Evolutionary conservation across 2,329 filamentous ascomycete species (phyloP).

Genomic region (Chalara sp.): DNA sequence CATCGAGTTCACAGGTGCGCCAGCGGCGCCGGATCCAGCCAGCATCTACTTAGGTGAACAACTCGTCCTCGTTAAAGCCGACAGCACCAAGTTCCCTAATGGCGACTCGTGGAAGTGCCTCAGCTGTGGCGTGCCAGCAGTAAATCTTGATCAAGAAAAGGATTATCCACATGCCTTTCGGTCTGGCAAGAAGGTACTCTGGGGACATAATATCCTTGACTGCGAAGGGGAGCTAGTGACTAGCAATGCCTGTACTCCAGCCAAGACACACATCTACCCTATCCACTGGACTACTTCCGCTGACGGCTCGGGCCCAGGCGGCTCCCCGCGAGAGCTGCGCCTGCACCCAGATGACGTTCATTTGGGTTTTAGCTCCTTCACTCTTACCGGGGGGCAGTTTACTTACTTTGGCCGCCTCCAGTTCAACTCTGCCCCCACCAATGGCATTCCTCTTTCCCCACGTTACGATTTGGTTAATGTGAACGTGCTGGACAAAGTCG

Average conservation of each 20-base stretch:
- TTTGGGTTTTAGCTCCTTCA: conserved; percentile 35
- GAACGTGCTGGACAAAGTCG: conserved; percentile 27
- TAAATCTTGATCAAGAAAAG: background rate
- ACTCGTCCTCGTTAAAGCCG: conserved; percentile 35
- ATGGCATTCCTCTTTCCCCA: conserved; percentile 23
- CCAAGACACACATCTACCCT: conserved; percentile 33
- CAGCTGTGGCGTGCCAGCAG: conserved; percentile 27
- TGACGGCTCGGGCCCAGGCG: conserved; percentile 28
- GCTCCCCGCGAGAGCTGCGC: conserved; percentile 34
- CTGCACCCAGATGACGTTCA: conserved; percentile 39
- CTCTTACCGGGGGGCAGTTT: conserved; percentile 20
- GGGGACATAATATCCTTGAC: conserved; percentile 21
- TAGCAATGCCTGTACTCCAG: conserved; percentile 31
- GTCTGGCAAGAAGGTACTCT: conserved; percentile 31
- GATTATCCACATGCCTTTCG: conserved; percentile 37
- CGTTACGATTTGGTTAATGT: conserved; percentile 36
- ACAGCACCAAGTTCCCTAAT: conserved; percentile 34
- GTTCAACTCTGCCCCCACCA: conserved; percentile 32
- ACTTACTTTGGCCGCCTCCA: conserved; percentile 32
- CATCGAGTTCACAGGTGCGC: conserved; percentile 36
- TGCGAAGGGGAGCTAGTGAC: conserved; percentile 29
- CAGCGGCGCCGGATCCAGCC: conserved; percentile 29
- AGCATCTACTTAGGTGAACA: conserved; percentile 37
- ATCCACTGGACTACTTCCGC: conserved; percentile 30
- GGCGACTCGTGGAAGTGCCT: conserved; percentile 42